A percentile compares a stretch with the other conserved stretches of the same genome.
phyloP scores from a whole-genome alignment of 768 basidiomycete species.

The Neoboletus brunneissimus region DNA sequence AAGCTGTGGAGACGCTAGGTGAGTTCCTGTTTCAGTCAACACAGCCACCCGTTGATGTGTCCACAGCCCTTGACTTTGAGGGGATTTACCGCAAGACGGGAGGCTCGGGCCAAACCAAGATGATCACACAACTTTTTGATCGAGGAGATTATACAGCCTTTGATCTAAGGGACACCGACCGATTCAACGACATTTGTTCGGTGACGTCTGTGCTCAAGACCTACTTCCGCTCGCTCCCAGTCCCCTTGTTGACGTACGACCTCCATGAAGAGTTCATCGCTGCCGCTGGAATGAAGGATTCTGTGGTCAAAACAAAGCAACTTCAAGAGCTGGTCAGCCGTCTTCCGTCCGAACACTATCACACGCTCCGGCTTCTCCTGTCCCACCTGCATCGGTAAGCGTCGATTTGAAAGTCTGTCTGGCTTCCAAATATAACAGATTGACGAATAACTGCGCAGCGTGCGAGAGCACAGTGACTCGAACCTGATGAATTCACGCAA shows the following conservation, averaged over 20 bases:
- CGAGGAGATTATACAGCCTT: slow-evolving; percentile 87
- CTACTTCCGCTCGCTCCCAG: slow-evolving; percentile 90
- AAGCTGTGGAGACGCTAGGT: slow-evolving; percentile 88
- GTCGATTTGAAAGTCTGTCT: neutral
- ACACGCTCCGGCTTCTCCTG: slow-evolving; percentile 79
- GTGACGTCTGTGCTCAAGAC: slow-evolving; percentile 96
- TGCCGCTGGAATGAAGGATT: slow-evolving; percentile 69
- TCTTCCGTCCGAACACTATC: slow-evolving; percentile 85
- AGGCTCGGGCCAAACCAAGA: slow-evolving; percentile 87
- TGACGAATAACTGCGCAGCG: slow-evolving; percentile 30
- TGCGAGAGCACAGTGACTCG: slow-evolving; percentile 61
- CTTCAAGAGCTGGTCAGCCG: slow-evolving; percentile 68
- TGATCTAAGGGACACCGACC: slow-evolving; percentile 80
- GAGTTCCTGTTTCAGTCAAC: slow-evolving; percentile 23
- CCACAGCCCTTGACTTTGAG: slow-evolving; percentile 86
- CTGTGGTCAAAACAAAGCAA: slow-evolving; percentile 51
- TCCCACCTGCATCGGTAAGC: slow-evolving; percentile 81
- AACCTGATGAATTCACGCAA: slow-evolving; percentile 97
- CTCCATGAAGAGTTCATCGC: slow-evolving; percentile 88
- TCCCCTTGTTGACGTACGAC: slow-evolving; percentile 86
- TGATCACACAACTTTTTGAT: slow-evolving; percentile 93
- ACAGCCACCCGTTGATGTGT: neutral
- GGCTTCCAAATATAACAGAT: neutral
- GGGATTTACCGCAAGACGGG: slow-evolving; percentile 99
- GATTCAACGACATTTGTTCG: slow-evolving; percentile 96